These are phyloP conservation scores for Escovopsis sp. DNA, from an alignment of 2,329 filamentous ascomycete genomes.

Conservation along the genomic window DNA sequence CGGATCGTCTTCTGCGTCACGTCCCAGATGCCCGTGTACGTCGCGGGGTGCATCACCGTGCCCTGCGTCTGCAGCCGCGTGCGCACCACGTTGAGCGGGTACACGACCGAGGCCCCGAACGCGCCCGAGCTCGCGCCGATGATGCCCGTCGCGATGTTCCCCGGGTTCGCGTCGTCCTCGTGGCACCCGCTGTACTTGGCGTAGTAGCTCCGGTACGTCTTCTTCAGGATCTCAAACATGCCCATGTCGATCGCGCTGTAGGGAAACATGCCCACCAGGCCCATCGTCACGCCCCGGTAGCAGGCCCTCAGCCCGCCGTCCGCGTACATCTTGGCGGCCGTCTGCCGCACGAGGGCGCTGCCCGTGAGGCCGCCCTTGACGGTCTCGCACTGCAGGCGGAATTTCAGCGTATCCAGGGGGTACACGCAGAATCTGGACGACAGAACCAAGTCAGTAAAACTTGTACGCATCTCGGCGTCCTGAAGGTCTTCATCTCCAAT, in stretches of 20 bases:
- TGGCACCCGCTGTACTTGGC: conserved; percentile 54
- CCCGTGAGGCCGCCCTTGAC: conserved; percentile 74
- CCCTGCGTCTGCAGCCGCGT: conserved; percentile 90
- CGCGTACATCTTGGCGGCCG: conserved; percentile 72
- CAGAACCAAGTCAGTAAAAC: conserved; percentile 9
- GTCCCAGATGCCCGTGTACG: conserved; percentile 82
- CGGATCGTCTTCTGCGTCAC: conserved; percentile 70
- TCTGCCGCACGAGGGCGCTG: conserved; percentile 66
- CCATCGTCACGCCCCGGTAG: conserved; percentile 88
- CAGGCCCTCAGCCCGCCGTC: conserved; percentile 60
- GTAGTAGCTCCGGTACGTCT: conserved; percentile 51
- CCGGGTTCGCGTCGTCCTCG: conserved; percentile 69
- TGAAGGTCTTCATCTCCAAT: neutral
- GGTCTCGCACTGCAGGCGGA: conserved; percentile 81
- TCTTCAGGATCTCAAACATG: conserved; percentile 88
- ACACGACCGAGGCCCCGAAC: conserved; percentile 84
- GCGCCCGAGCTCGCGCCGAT: conserved; percentile 88
- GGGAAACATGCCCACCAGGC: conserved; percentile 89
- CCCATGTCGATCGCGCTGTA: conserved; percentile 95
- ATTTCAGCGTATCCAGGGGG: conserved; percentile 72
- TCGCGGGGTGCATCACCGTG: conserved; percentile 76
- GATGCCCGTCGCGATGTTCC: conserved; percentile 69
- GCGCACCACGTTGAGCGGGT: conserved; percentile 84
- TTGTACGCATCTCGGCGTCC: neutral
- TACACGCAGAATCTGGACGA: conserved; percentile 67